Evolutionary conservation across 306 rosid species (phyloP).

Genomic region (Lupinus albus): DNA sequence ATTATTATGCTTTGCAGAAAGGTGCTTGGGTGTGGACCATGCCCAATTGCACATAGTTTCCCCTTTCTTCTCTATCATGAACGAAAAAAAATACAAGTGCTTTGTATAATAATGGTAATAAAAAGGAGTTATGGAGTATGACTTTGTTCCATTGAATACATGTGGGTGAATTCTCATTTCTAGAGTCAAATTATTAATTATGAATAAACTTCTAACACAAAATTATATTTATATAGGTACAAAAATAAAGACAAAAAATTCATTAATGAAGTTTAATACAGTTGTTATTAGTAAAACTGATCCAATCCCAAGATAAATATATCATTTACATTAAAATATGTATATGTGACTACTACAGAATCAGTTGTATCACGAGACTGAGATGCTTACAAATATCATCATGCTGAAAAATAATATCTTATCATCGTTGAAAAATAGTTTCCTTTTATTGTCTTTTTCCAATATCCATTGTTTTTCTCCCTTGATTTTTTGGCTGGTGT

Average conservation of each 20-base stretch:
- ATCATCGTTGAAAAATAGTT: neutral
- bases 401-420: neutral
- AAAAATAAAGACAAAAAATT: no score
- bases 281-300: no score
- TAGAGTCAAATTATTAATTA: no score
- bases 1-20: constrained; percentile 23
- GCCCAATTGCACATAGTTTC: constrained; percentile 31
- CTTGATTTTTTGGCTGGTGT: neutral
- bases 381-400: constrained; percentile 30
- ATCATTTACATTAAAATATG: no score
- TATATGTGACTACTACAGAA: constrained; percentile 32
- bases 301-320: no score
- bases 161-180: neutral
- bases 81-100: neutral
- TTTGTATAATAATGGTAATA: no score
- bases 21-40: constrained; percentile 37
- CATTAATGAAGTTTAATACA: no score
- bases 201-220: no score
- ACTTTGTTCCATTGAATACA: constrained; percentile 30
- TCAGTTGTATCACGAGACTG: constrained; percentile 31
- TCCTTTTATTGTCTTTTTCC: neutral
- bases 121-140: constrained; percentile 14
- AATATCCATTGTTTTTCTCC: neutral
- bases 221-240: no score
- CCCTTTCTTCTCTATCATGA: constrained; percentile 7